These are phyloP conservation scores for Paramyrothecium roridum DNA, from an alignment of 2,329 filamentous ascomycete genomes.

Conservation along the genomic window DNA sequence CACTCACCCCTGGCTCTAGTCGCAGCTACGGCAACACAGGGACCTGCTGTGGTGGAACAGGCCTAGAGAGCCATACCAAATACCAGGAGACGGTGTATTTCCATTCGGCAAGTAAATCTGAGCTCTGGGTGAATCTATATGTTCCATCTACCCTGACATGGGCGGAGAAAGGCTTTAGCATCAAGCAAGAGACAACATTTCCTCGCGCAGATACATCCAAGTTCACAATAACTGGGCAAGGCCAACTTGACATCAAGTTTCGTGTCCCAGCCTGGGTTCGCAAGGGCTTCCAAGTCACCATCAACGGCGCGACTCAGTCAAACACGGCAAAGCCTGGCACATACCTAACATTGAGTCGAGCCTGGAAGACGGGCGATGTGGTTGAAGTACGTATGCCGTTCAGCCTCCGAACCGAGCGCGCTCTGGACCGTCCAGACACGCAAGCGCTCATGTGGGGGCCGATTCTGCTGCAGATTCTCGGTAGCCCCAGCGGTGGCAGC, in stretches of 20 bases:
- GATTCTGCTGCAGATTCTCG: conserved; percentile 22
- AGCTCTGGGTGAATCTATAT: conserved; percentile 28
- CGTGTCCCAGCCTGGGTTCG: conserved; percentile 24
- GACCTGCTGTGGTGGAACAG: conserved; percentile 27
- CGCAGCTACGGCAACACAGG: conserved; percentile 27
- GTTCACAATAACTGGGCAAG: conserved; percentile 21
- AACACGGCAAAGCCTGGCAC: conserved; percentile 15
- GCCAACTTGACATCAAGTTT: conserved; percentile 24
- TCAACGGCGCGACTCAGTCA: conserved; percentile 20
- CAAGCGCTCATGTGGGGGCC: conserved; percentile 28
- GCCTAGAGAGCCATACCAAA: conserved; percentile 29
- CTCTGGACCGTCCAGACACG: conserved; percentile 25
- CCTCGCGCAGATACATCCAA: conserved; percentile 20
- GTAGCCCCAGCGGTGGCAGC: conserved; percentile 14
- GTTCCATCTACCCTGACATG: conserved; percentile 24
- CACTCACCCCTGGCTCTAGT: conserved; percentile 18
- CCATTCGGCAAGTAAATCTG: conserved; percentile 23
- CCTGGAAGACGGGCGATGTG: conserved; percentile 23
- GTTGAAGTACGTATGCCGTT: conserved; percentile 25
- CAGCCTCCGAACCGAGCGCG: conserved; percentile 23
- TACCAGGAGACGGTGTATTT: conserved; percentile 30
- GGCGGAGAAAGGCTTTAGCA: conserved; percentile 20
- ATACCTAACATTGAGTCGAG: conserved; percentile 23
- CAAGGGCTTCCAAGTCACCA: conserved; percentile 19
- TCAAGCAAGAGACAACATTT: conserved; percentile 25